phyloP scores from a whole-genome alignment of 2,329 filamentous ascomycete species.

The Cladophialophora exuberans region DNA sequence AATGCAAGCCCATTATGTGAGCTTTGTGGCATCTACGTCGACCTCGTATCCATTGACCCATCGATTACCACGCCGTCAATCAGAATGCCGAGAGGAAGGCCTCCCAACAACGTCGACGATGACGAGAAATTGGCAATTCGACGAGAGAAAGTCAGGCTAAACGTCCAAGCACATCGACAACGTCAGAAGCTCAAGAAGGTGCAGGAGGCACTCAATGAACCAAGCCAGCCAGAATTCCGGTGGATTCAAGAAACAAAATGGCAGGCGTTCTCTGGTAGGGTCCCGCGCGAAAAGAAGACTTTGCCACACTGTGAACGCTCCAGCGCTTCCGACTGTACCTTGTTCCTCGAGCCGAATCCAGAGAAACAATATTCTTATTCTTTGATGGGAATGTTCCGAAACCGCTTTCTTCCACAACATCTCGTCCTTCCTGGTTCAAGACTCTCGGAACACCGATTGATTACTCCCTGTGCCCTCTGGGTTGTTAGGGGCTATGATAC shows the following conservation, averaged over 20 bases:
- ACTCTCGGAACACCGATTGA: neutral
- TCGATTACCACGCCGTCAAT: neutral
- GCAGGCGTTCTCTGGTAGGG: neutral
- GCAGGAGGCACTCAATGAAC: conserved; percentile 1
- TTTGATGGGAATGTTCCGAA: conserved; percentile 4
- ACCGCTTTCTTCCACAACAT: neutral
- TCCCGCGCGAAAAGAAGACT: too few species aligned
- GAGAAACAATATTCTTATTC: conserved; percentile 7
- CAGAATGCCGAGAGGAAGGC: neutral
- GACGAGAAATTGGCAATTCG: conserved; percentile 1
- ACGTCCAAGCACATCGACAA: conserved; percentile 8
- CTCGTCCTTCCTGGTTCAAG: neutral
- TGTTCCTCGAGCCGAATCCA: neutral
- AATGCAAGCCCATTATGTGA: too few species aligned
- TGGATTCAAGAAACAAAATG: conserved; percentile 5
- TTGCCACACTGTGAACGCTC: neutral
- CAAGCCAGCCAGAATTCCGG: neutral
- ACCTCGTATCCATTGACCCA: neutral
- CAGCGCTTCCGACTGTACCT: neutral
- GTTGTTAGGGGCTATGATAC: neutral
- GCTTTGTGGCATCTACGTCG: too few species aligned
- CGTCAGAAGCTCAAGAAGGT: conserved; percentile 10
- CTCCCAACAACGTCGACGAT: neutral
- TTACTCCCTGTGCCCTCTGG: conserved; percentile 4
- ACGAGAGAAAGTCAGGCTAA: conserved; percentile 10